These are phyloP conservation scores for Monosporascus sp. DNA, from an alignment of 2,329 filamentous ascomycete genomes.

Conservation along the genomic window DNA sequence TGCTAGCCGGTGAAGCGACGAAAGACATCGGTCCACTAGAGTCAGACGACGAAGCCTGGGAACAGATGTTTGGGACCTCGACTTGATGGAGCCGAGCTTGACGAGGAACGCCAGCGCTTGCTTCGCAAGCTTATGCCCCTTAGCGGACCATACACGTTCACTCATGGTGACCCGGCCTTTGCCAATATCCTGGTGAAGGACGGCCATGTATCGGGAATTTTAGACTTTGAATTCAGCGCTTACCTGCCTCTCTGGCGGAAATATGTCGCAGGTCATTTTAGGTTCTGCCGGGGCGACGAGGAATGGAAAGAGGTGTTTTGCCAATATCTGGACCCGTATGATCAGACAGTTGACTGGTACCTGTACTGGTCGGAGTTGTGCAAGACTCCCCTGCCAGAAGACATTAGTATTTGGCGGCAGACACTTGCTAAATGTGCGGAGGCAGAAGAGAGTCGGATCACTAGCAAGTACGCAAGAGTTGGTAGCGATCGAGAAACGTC, in stretches of 20 bases:
- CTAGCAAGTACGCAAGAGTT: too few relatives aligned
- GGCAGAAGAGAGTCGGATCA: too few relatives aligned
- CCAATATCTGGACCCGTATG: neutral
- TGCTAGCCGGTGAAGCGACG: neutral
- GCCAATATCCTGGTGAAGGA: conserved; percentile 3
- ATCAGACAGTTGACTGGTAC: neutral
- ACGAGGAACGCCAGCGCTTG: neutral
- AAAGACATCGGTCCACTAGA: neutral
- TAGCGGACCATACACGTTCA: conserved; percentile 1
- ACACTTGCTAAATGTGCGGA: neutral
- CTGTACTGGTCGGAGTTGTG: neutral
- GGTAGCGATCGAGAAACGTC: too few relatives aligned
- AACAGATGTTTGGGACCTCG: neutral
- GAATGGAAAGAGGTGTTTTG: conserved; percentile 3
- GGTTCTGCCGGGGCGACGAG: neutral
- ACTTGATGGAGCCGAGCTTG: neutral
- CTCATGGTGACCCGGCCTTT: neutral
- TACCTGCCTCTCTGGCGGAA: conserved; percentile 4
- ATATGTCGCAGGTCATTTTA: neutral
- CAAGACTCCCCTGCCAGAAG: neutral
- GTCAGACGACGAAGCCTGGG: neutral
- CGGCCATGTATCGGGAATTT: conserved; percentile 1
- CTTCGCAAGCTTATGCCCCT: neutral
- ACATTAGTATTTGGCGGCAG: neutral
- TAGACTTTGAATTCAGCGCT: conserved; percentile 2